Conservation (phyloP, 129 eudicot species). For the Calendula officinalis region DNA sequence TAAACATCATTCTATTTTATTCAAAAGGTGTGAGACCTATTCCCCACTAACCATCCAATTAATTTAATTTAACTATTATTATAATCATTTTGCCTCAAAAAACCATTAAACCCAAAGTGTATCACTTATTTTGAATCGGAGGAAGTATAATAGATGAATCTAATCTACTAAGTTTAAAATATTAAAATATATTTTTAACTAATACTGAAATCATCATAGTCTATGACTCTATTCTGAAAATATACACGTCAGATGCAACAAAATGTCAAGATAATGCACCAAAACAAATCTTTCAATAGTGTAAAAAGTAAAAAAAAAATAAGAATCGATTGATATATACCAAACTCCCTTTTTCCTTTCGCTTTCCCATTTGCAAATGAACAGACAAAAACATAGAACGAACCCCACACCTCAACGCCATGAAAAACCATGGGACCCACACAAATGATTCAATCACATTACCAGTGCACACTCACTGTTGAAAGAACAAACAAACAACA, state of each 20-base stretch:
- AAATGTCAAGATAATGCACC: constrained; percentile 13
- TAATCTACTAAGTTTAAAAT: no score
- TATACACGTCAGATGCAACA: constrained; percentile 10
- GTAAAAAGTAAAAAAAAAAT: constrained; percentile 10
- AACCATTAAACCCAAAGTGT: no score
- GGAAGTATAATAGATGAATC: no score
- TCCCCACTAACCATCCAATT: no score
- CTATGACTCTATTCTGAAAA: no score
- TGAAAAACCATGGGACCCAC: constrained; percentile 30
- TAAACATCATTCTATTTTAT: no score
- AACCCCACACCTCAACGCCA: constrained; percentile 25
- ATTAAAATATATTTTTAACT: no score
- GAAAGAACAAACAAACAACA: constrained; percentile 15
- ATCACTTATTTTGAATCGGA: no score
- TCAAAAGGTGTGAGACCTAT: no score
- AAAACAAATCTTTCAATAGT: constrained; percentile 17
- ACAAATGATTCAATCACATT: constrained; percentile 26
- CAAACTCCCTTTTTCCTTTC: not conserved
- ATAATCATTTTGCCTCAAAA: no score
- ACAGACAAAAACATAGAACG: constrained; percentile 12
- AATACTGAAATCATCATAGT: no score
- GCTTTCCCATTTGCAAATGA: not conserved
- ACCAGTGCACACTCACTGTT: constrained; percentile 24
- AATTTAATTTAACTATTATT: no score
- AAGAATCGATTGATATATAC: not conserved